Conservation (phyloP, 768 basidiomycete genomes). For the Glaciozyma antarctica region DNA sequence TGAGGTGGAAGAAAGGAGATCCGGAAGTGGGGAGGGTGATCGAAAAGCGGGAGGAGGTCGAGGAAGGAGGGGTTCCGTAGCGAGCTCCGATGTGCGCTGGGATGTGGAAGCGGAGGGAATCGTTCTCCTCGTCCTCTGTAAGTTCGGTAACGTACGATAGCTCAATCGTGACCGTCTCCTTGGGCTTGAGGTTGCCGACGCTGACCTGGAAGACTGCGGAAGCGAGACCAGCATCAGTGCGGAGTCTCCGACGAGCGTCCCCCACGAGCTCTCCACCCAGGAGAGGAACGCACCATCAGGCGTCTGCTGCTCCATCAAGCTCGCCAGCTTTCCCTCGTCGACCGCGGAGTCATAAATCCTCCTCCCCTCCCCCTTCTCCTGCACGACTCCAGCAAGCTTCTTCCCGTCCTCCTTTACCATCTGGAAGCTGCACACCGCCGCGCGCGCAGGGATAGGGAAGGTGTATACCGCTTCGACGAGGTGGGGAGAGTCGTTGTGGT, state of each 20-base stretch:
- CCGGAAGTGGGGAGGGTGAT: constrained; percentile 12
- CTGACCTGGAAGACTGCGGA: constrained; percentile 10
- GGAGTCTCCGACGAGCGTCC: background rate
- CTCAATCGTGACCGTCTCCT: constrained; percentile 14
- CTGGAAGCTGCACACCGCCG: constrained; percentile 51
- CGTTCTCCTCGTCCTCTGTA: constrained; percentile 46
- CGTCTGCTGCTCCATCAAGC: constrained; percentile 43
- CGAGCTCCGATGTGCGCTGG: constrained; percentile 49
- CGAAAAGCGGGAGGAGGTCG: constrained; percentile 40
- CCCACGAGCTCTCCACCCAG: too few relatives aligned
- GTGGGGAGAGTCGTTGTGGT: background rate
- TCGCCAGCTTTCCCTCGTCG: constrained; percentile 43
- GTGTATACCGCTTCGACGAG: constrained; percentile 43
- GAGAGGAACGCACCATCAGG: constrained; percentile 5
- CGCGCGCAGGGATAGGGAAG: constrained; percentile 53
- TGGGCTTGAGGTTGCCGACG: constrained; percentile 13
- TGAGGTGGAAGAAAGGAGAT: constrained; percentile 35
- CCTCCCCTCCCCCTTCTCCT: constrained; percentile 47
- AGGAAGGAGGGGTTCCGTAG: constrained; percentile 47
- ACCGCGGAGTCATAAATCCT: constrained; percentile 44
- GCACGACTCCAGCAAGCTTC: constrained; percentile 45
- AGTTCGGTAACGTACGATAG: constrained; percentile 50
- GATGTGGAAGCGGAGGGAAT: constrained; percentile 51
- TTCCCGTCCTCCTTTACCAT: constrained; percentile 46
- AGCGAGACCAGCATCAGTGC: background rate